Evolutionary conservation across 2,329 filamentous ascomycete species (phyloP).

Genomic region (Cladosporium sp.): DNA sequence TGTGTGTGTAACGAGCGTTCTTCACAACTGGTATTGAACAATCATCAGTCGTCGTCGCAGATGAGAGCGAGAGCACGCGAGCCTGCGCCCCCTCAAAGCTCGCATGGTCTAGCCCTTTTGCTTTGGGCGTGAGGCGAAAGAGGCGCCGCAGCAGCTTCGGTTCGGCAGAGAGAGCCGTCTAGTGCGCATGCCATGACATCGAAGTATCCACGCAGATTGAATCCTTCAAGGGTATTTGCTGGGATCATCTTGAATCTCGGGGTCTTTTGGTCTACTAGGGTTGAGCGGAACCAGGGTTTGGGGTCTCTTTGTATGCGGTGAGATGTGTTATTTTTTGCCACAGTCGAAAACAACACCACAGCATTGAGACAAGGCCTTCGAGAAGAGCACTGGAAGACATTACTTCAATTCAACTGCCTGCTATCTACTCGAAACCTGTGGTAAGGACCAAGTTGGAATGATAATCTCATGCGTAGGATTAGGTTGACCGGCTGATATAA

Average conservation of each 20-base stretch:
- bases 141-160: neutral
- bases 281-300: neutral
- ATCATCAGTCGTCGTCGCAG: neutral
- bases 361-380: neutral
- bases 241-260: no score
- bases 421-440: neutral
- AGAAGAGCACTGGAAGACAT: neutral
- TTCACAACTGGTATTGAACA: neutral
- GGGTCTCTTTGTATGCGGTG: neutral
- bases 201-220: neutral
- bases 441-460: neutral
- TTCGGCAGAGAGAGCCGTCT: neutral
- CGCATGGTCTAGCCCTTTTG: conserved; percentile 14
- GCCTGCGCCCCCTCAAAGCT: neutral
- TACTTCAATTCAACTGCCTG: neutral
- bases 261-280: neutral
- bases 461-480: conserved; percentile 1
- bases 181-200: neutral
- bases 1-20: neutral
- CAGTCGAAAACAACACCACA: neutral
- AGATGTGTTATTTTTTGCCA: neutral
- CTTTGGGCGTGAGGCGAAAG: conserved; percentile 6
- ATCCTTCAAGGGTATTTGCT: neutral
- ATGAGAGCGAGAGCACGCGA: neutral
- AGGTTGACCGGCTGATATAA: neutral